These are phyloP conservation scores for Acer campestre DNA, from an alignment of 345 rosid species.

Conservation along the genomic window DNA sequence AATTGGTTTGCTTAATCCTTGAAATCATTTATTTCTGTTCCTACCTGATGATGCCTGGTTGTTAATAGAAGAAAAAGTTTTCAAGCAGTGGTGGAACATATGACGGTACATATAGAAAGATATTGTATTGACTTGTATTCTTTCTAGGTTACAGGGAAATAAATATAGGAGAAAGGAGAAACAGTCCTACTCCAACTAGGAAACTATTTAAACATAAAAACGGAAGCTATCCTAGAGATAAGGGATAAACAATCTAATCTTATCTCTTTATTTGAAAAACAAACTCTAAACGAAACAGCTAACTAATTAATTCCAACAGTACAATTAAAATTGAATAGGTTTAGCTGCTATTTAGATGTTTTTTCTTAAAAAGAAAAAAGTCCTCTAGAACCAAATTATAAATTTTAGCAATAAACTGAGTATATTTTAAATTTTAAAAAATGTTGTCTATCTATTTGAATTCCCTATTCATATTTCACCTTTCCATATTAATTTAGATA, in stretches of 20 bases:
- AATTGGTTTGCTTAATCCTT: constrained; percentile 11
- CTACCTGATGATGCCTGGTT: background rate
- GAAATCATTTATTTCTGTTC: background rate
- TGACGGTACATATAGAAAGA: background rate
- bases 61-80: background rate
- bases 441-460: background rate
- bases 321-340: background rate
- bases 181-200: no score
- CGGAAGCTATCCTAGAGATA: no score
- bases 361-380: background rate
- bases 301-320: no score
- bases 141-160: no score
- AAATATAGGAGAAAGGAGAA: no score
- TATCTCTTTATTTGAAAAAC: no score
- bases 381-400: background rate
- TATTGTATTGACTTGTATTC: no score
- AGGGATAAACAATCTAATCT: no score
- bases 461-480: background rate
- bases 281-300: no score
- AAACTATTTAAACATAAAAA: no score
- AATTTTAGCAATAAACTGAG: background rate
- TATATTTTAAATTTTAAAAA: background rate
- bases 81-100: background rate
- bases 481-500: background rate
- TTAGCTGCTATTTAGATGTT: background rate